Base-by-base conservation (phyloP, 352 stramenopile species). In the Poterioochromonas sp. region DNA sequence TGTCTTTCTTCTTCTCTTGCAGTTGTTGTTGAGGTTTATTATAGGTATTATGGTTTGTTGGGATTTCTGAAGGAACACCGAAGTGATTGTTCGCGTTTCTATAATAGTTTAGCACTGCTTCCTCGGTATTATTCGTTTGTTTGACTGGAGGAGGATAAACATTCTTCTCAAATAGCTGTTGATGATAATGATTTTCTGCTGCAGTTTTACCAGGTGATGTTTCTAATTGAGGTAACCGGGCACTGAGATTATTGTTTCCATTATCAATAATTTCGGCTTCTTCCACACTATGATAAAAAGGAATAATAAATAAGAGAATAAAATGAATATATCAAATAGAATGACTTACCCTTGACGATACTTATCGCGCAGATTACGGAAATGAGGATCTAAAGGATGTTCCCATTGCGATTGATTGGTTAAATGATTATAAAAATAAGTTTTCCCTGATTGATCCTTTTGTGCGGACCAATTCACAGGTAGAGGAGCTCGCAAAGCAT, bases 351-450 rank as follows among this genome's bases (percentile, higher is more conserved):
- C 62, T 41, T 76, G 40, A 41, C 41, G 44, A n/a, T 39, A 44
- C 29, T 62, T 47, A 32, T 62, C 37, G n/a, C 41, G 18, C 18
- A 76, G 41, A 29, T 76, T 76, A 8, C 41, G 12, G 47, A 62
- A 76, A 43, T 76, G 68, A 40, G 40, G 40, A 76, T 76, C 41
- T 34, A 76, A n/a, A 62, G 68, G 68, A 62, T 76, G 68, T 1
- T 62, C 43, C 68, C 68, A 76, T 76, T 32, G 3, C 22, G 68
- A 53, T 43, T 62, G 1, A 26, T 41, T 62, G n/a, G 41, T 76
- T 41, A 41, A 26, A 41, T n/a, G 8, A 35, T 76, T 58, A n/a
- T 63, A 62, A 29, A 62, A 76, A 44, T 43, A 76, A 2, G 29
- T 62, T 18, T 26, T 60, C 15, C 41, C 41, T 39, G 1, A 8